Conservation (phyloP, 1,139 yeast species). For the Lodderomyces metapsilosis region DNA sequence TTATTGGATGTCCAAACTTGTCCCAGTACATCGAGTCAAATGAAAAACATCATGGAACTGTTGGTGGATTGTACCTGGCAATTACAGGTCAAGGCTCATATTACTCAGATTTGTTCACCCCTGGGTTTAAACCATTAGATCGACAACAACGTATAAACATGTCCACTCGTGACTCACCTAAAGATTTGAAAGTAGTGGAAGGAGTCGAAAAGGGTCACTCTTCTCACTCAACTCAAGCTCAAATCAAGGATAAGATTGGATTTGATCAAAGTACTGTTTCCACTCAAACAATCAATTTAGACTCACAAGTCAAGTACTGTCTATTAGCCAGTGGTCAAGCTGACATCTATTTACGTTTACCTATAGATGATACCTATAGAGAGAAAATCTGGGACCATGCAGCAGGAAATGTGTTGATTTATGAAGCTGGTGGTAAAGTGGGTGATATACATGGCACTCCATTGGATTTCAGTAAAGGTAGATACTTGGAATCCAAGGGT, state of each 20-base stretch:
- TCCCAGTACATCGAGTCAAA: constrained; percentile 50
- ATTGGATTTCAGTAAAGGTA: constrained; percentile 87
- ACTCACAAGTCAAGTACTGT: constrained; percentile 95
- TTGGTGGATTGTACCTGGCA: constrained; percentile 78
- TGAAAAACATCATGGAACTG: constrained; percentile 33
- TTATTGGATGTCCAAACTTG: constrained; percentile 94
- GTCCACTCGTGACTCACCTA: constrained; percentile 42
- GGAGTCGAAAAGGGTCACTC: constrained; percentile 98
- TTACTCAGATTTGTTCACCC: constrained; percentile 45
- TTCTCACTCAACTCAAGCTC: constrained; percentile 82
- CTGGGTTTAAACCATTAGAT: constrained; percentile 36
- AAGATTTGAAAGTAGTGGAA: constrained; percentile 73
- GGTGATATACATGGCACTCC: constrained; percentile 74
- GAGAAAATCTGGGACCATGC: constrained; percentile 99
- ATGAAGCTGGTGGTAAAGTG: constrained; percentile 90
- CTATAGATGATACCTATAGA: constrained; percentile 69
- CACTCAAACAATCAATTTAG: constrained; percentile 64
- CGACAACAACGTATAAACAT: constrained; percentile 39
- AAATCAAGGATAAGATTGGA: constrained; percentile 64
- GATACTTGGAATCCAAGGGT: constrained; percentile 80
- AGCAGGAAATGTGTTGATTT: constrained; percentile 82
- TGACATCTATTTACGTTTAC: constrained; percentile 85
- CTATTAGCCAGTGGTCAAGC: constrained; percentile 89
- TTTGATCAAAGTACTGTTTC: constrained; percentile 41
- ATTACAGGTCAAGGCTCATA: constrained; percentile 72